Conservation (phyloP, 2,329 filamentous ascomycete genomes). For the Hymenotorrendiella dingleyae region DNA sequence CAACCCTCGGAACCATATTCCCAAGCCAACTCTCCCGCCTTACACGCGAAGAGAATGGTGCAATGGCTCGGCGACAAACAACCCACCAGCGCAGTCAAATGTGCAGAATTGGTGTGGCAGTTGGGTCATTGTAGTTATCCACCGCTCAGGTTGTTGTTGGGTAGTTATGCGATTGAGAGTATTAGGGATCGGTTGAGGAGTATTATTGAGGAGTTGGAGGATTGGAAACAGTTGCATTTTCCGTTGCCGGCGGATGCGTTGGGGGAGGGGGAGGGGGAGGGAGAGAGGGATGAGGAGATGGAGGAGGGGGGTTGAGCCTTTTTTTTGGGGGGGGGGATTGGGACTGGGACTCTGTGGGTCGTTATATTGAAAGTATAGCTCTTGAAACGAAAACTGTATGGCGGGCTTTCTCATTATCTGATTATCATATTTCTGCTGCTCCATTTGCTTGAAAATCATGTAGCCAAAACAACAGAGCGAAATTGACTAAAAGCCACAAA, state of each 20-base stretch:
- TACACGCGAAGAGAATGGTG: slow-evolving; percentile 85
- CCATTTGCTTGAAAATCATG: too few relatives aligned
- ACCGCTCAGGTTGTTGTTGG: slow-evolving; percentile 77
- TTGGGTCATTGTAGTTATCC: slow-evolving; percentile 92
- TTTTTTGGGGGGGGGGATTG: too few relatives aligned
- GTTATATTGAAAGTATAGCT: too few relatives aligned
- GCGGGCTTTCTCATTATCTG: too few relatives aligned
- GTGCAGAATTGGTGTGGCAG: slow-evolving; percentile 90
- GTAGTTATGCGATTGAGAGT: slow-evolving; percentile 92
- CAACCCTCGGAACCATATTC: slow-evolving; percentile 77
- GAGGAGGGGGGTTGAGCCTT: too few relatives aligned
- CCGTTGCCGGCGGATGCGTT: slow-evolving; percentile 39
- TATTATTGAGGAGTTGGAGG: slow-evolving; percentile 90
- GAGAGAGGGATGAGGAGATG: slow-evolving; percentile 30
- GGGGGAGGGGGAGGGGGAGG: slow-evolving; percentile 31
- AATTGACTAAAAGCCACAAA: too few relatives aligned
- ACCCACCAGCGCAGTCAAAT: slow-evolving; percentile 87
- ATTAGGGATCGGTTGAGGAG: slow-evolving; percentile 83
- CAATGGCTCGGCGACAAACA: slow-evolving; percentile 93
- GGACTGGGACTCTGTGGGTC: too few relatives aligned
- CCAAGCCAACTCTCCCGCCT: slow-evolving; percentile 70
- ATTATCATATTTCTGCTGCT: too few relatives aligned
- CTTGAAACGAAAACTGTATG: too few relatives aligned
- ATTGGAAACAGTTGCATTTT: slow-evolving; percentile 85
- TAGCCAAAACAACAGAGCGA: too few relatives aligned